Evolutionary conservation across 1,139 yeast species (phyloP), one percentile per base, ranked within the genome.

Genomic region (Debaryomyces singareniensis): DNA sequence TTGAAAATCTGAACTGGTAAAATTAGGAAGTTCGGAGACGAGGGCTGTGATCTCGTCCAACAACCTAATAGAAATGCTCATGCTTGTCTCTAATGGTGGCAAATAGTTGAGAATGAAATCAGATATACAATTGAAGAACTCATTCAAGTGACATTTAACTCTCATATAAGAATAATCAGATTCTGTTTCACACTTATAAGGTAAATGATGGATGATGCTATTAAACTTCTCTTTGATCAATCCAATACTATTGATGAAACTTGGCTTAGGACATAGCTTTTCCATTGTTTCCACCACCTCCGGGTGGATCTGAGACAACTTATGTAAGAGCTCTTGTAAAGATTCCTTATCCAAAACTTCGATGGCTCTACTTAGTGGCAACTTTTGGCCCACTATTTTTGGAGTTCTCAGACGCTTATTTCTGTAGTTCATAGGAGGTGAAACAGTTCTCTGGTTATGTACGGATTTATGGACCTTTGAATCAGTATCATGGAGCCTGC

Each of bases 91-190:
- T 35, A 75, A 68, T 6, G 95, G 95, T 13, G 95, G 95, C 37
- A 87, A 64, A 48, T 81, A 83, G 46, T 75, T 78, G 39, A 83
- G 64, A 5, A 86, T 77, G 50, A 80, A 87, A 54, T 87, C 97
- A 25, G 84, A 75, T 32, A 89, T 60, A 28, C 93, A 79, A 43
- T 74, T 70, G 39, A 86, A 69, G 46, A 89, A 85, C 45, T 85
- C 95, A 40, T 77, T 72, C 36, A 87, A 69, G 35, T 65, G 58
- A 2, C 86, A 78, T 46, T 85, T 80, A 33, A 89, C 82, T 35
- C 97, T 68, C 35, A 85, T 65, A 55, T 80, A 91, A n/a, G 95
- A 80, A 51, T 91, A 91, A 53, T 89, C 97, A 31, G 83, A 76
- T 29, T 71, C 66, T 13, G 68, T 61, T 43, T 81, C 86, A 38